Evolutionary conservation across 2,329 filamentous ascomycete genomes (phyloP), one percentile per base, ranked within the genome.

Genomic region (Pseudopithomyces chartarum): DNA sequence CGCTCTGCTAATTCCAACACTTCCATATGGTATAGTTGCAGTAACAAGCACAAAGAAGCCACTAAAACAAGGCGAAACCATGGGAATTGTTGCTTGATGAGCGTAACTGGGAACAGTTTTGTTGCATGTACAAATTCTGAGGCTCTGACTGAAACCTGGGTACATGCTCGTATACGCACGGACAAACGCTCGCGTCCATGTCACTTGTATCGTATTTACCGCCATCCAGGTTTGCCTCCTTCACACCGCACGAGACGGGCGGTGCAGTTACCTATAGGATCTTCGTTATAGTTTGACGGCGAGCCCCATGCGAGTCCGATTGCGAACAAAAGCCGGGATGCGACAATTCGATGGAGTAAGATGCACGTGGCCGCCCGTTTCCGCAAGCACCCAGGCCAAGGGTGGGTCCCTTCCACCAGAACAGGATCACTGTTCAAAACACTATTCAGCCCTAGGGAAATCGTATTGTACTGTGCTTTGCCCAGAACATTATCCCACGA

Each of bases 221-320:
- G 36, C 47, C 47, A 50, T 50, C 47, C 47, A 12, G 47, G 47
- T 50, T 50, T 50, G 36, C 47, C 47, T 50, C 47, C 32, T 50
- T 23, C 22, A n/a, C 12, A 26, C 32, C 20, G 34, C n/a, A 22
- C 19, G 6, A 22, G 3, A 40, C 22, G 36, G 40, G 23, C 20
- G 15, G 33, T 17, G 34, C 22, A 40, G 3, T 50, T 50, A 34
- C 20, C 34, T 50, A 40, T 40, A 39, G 47, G 6, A 36, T 10
- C n/a, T 15, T 40, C 29, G 29, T 12, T 40, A 40, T 50, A 20
- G 36, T 15, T 23, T 10, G 32, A 40, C 15, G 13, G 20, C 34
- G 47, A 50, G 39, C 40, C 20, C 45, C 33, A 38, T 50, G 36
- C 34, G 36, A 32, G 47, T 29, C 4, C 26, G 26, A 29, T 29